A percentile compares a stretch with the other conserved stretches of the same genome.
phyloP scores from a whole-genome alignment of 148 eudicot species.

The Silene uniflora region DNA sequence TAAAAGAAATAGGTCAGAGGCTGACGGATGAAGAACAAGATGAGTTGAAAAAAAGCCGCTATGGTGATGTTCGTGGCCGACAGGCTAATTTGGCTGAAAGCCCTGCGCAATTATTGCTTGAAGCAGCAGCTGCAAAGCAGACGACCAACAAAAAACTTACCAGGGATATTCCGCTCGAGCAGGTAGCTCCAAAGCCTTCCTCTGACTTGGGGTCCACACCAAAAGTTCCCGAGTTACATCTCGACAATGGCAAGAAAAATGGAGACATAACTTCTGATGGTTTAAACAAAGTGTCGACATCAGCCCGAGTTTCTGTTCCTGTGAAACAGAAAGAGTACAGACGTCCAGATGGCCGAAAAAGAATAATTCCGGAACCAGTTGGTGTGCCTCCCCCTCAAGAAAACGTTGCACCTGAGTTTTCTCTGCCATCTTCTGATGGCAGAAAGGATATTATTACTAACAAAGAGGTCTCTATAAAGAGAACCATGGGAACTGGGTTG shows the following conservation, averaged over 20 bases:
- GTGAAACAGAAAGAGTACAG: constrained; percentile 97
- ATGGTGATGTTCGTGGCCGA: constrained; percentile 92
- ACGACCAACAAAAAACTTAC: constrained; percentile 45
- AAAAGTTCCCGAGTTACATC: constrained; percentile 45
- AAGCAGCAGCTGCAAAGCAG: constrained; percentile 87
- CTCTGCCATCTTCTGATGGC: constrained; percentile 36
- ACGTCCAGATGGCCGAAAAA: constrained; percentile 91
- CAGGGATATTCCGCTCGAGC: constrained; percentile 38
- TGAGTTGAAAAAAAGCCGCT: constrained; percentile 75
- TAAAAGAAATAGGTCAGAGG: constrained; percentile 77
- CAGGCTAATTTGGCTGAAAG: constrained; percentile 89
- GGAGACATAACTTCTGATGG: constrained; percentile 42
- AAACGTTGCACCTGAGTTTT: constrained; percentile 39
- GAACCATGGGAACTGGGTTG: constrained; percentile 38
- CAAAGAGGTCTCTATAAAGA: constrained; percentile 48
- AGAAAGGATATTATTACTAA: constrained; percentile 37
- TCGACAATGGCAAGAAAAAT: constrained; percentile 54
- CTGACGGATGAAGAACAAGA: constrained; percentile 70
- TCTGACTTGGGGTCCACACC: constrained; percentile 33
- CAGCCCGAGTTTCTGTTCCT: constrained; percentile 62
- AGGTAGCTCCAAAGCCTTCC: constrained; percentile 42
- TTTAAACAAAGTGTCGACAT: constrained; percentile 42
- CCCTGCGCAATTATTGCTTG: constrained; percentile 87
- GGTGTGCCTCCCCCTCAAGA: constrained; percentile 63
- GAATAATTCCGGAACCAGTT: constrained; percentile 97